Percentiles rank a stretch among this genome's conserved stretches.
phyloP scores from a whole-genome alignment of 495 filamentous ascomycete species.

The Darksidea phi region DNA sequence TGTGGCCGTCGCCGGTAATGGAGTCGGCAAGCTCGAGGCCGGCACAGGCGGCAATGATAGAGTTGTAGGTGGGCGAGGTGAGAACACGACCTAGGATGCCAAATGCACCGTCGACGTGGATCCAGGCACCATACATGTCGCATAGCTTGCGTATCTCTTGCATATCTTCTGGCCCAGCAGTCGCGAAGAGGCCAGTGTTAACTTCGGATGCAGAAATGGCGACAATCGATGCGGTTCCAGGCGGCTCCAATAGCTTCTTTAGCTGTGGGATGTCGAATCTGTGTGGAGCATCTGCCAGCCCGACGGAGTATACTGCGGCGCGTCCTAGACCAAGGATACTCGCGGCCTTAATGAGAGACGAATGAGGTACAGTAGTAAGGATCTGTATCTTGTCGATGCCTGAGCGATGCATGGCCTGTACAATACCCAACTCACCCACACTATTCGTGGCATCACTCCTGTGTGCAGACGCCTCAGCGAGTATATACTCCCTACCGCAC shows the following conservation, averaged over 20 bases:
- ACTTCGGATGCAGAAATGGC: constrained; percentile 83
- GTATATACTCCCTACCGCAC: constrained; percentile 30
- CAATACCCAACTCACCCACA: constrained; percentile 68
- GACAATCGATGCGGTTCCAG: constrained; percentile 66
- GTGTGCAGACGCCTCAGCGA: constrained; percentile 32
- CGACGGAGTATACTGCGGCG: constrained; percentile 61
- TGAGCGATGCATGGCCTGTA: constrained; percentile 61
- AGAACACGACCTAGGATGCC: constrained; percentile 72
- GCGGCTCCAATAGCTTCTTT: constrained; percentile 52
- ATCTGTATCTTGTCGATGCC: constrained; percentile 69
- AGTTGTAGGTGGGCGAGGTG: constrained; percentile 55
- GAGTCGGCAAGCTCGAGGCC: constrained; percentile 86
- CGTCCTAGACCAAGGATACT: constrained; percentile 77
- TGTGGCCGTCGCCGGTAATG: constrained; percentile 83
- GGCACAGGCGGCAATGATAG: constrained; percentile 54
- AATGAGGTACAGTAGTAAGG: constrained; percentile 78
- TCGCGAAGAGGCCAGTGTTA: constrained; percentile 84
- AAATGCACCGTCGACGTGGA: constrained; percentile 91
- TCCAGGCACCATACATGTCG: constrained; percentile 74
- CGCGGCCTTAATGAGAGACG: constrained; percentile 78
- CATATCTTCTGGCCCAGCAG: constrained; percentile 59
- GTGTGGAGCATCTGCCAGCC: constrained; percentile 56
- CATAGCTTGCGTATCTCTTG: constrained; percentile 63
- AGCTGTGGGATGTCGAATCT: constrained; percentile 63
- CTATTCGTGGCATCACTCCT: constrained; percentile 42